Percentiles rank a stretch among this genome's conserved stretches.
Evolutionary conservation across 805 yeast species (phyloP).

Genomic region (Lipomyces oligophaga): DNA sequence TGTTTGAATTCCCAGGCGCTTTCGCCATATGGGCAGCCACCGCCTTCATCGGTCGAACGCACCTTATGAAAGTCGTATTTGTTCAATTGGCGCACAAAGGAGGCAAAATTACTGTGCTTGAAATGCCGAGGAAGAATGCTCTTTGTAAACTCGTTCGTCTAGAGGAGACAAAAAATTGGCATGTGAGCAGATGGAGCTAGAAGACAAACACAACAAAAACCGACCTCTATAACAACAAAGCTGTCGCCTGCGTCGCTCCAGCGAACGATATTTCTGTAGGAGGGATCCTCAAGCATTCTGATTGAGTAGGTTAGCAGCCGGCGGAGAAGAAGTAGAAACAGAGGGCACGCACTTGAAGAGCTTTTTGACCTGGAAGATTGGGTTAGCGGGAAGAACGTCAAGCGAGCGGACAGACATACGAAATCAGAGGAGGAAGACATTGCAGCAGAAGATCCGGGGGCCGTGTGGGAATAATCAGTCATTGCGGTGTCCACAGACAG

Average conservation of each 20-base stretch:
- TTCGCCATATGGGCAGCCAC: constrained; percentile 57
- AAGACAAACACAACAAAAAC: constrained; percentile 6
- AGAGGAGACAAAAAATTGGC: not conserved
- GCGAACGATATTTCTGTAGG: constrained; percentile 68
- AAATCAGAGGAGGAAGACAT: constrained; percentile 30
- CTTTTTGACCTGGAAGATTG: constrained; percentile 23
- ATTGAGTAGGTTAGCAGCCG: not conserved
- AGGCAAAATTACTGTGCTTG: constrained; percentile 91
- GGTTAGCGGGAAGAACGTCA: not conserved
- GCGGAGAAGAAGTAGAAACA: not conserved
- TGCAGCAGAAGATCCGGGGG: constrained; percentile 21
- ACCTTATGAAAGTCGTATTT: constrained; percentile 97
- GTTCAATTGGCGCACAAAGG: constrained; percentile 91
- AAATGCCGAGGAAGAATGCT: constrained; percentile 87
- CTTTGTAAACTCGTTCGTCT: constrained; percentile 81
- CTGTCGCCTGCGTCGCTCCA: constrained; percentile 87
- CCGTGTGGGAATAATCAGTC: constrained; percentile 14
- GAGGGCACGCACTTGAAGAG: constrained; percentile 18
- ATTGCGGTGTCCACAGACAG: constrained; percentile 6
- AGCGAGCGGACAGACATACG: constrained; percentile 16
- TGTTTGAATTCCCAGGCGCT: constrained; percentile 90
- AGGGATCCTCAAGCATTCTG: constrained; percentile 78
- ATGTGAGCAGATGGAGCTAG: not conserved
- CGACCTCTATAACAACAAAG: constrained; percentile 73
- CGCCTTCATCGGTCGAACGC: constrained; percentile 63